Percentiles rank a stretch among this genome's conserved stretches.
Evolutionary conservation across 768 basidiomycete genomes (phyloP).

Genomic region (Tulasnella sp.): DNA sequence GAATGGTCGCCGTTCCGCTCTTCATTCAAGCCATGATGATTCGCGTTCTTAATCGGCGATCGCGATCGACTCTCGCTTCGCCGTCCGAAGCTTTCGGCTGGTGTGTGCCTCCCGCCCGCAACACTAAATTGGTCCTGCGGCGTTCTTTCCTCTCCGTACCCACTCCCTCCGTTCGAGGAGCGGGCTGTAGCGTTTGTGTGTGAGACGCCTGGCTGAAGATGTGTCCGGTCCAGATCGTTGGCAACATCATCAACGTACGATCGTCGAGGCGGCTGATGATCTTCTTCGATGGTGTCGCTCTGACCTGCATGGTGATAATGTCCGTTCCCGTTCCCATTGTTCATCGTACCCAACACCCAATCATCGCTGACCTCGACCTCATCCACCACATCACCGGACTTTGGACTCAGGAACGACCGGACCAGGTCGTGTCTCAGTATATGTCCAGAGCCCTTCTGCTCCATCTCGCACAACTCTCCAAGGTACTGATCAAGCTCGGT

Average conservation of each 20-base stretch:
- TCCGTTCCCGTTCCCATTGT: background rate
- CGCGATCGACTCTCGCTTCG: background rate
- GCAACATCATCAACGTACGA: constrained; percentile 1
- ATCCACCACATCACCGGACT: constrained; percentile 54
- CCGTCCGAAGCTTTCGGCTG: background rate
- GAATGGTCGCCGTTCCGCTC: background rate
- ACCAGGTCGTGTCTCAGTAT: constrained; percentile 73
- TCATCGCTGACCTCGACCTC: background rate
- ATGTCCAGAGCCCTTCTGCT: constrained; percentile 38
- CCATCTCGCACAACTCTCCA: constrained; percentile 65
- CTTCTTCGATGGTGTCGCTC: too few relatives aligned
- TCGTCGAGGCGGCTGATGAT: background rate
- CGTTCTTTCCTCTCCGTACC: too few relatives aligned
- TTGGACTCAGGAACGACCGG: constrained; percentile 70
- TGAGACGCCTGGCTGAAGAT: background rate
- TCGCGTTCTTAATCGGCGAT: background rate
- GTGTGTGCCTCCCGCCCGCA: background rate
- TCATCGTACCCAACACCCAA: background rate
- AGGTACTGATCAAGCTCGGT: constrained; percentile 85
- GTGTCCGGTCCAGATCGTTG: constrained; percentile 3
- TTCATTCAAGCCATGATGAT: background rate
- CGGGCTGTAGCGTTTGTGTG: background rate
- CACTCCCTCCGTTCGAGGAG: too few relatives aligned
- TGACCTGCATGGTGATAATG: background rate
- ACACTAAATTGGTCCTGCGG: too few relatives aligned